Base-by-base conservation (phyloP, 2,329 filamentous ascomycete genomes). In the Mollisiaceae sp. region DNA sequence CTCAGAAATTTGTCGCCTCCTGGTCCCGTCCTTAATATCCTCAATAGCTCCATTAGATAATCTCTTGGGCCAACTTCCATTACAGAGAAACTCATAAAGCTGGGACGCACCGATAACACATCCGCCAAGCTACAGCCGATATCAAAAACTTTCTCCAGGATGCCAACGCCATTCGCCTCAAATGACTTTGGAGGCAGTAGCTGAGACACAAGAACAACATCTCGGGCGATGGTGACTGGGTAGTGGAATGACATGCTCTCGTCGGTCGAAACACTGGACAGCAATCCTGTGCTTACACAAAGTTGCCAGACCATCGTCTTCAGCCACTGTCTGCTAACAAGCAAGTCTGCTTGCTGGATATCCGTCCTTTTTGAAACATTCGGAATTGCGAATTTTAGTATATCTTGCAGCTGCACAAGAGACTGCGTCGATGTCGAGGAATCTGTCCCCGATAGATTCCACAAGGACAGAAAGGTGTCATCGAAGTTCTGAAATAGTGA, bases 231-330 rank as follows among this genome's bases (percentile, higher is more conserved):
- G 22, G 85, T 81, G 41, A 89, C 81, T 0, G 86, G 86, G 64
- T 85, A 88, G 35, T 82, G 82, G 77, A 87, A 87, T 47, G 81
- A 83, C 82, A 88, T 84, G 52, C 85, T 83, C 60, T 81, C 81
- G 62, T 89, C 83, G 3, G 80, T 76, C 0, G 86, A 80, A 3
- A 82, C 81, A 50, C 84, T 86, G 41, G 86, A 88, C 18, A 90
- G 79, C 20, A 86, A 83, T 3, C 86, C 85, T 66, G 66, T 71
- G 18, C 55, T 67, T 14, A 71, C 64, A 32, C 65, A 69, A 4
- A 69, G 63, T 57, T 71, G 67, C 69, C 67, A 71, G n/a, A 71
- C 67, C 45, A 71, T 62, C 14, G 65, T 67, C 36, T 67, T 68
- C 8, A 71, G 22, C 69, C 67, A 71, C 24, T 71, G 69, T 41